These are phyloP conservation scores for Leccinellum albellum DNA, from an alignment of 768 basidiomycete genomes.

Conservation along the genomic window DNA sequence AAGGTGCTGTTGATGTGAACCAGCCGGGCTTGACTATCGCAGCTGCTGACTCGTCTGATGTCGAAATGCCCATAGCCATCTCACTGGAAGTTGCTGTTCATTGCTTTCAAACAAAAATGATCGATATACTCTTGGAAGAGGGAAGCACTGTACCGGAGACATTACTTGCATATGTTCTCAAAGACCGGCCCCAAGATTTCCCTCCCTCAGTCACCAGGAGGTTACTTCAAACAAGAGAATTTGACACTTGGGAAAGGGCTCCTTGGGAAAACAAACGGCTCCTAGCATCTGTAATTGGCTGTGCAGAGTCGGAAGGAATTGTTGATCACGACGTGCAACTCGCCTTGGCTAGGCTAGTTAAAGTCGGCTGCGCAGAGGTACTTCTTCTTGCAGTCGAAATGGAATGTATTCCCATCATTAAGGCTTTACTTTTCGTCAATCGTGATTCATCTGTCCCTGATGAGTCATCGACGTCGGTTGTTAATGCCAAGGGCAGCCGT, in stretches of 20 bases:
- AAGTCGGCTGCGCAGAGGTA: not conserved
- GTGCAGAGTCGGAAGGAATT: not conserved
- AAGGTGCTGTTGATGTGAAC: not conserved
- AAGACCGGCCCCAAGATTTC: not conserved
- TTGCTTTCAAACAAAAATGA: not conserved
- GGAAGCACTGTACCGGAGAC: not conserved
- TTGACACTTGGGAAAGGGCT: not conserved
- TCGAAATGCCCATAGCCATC: not conserved
- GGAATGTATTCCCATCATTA: not conserved
- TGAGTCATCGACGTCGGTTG: not conserved
- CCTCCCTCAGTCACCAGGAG: not conserved
- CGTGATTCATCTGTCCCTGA: not conserved
- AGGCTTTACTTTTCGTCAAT: not conserved
- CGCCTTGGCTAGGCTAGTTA: not conserved
- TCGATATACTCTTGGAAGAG: not conserved
- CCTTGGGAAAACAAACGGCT: not conserved
- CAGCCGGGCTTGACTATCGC: not conserved
- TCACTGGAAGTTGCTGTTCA: not conserved
- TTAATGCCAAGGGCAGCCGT: not conserved
- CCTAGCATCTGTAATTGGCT: not conserved
- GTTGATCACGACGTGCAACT: not conserved
- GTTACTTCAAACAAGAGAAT: not conserved
- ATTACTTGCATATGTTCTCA: not conserved
- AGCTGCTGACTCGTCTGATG: not conserved
- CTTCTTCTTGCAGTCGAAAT: slow-evolving; percentile 9